Evolutionary conservation across 768 basidiomycete species (phyloP).

Genomic region (Suillus bovinus): DNA sequence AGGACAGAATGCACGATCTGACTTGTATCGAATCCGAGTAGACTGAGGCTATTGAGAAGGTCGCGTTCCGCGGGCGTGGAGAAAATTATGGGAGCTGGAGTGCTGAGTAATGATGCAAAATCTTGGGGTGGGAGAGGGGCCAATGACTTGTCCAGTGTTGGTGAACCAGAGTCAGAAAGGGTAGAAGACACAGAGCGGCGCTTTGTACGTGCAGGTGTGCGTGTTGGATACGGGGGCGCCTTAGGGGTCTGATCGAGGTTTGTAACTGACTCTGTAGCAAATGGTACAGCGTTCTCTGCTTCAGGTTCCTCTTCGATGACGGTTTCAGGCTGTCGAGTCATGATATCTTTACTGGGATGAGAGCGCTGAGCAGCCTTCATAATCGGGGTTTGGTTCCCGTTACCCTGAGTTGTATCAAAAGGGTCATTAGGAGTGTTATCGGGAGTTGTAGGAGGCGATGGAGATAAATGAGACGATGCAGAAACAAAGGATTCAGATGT

Average conservation of each 20-base stretch:
- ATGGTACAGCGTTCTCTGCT: constrained; percentile 14
- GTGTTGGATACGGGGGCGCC: constrained; percentile 64
- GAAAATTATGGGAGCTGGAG: constrained; percentile 81
- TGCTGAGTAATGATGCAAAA: constrained; percentile 61
- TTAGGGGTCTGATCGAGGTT: constrained; percentile 15
- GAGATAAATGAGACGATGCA: constrained; percentile 48
- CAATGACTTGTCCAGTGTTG: constrained; percentile 46
- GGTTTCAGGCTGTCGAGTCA: constrained; percentile 44
- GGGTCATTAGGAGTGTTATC: constrained; percentile 48
- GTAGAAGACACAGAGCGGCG: constrained; percentile 92
- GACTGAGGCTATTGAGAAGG: constrained; percentile 71
- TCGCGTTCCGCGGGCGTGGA: constrained; percentile 80
- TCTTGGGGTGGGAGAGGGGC: constrained; percentile 47
- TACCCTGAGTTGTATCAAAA: constrained; percentile 39
- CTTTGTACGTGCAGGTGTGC: constrained; percentile 94
- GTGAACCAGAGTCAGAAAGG: constrained; percentile 62
- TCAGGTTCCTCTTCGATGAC: constrained; percentile 52
- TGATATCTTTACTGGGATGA: constrained; percentile 37
- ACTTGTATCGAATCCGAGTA: constrained; percentile 87
- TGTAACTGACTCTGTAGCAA: constrained; percentile 28
- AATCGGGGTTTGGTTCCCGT: constrained; percentile 61
- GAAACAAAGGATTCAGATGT: constrained; percentile 48
- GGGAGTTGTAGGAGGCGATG: constrained; percentile 59
- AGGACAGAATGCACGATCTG: constrained; percentile 95
- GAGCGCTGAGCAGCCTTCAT: constrained; percentile 37